Evolutionary conservation across 148 eudicot species (phyloP).

Genomic region (Salicornia ramosissima): DNA sequence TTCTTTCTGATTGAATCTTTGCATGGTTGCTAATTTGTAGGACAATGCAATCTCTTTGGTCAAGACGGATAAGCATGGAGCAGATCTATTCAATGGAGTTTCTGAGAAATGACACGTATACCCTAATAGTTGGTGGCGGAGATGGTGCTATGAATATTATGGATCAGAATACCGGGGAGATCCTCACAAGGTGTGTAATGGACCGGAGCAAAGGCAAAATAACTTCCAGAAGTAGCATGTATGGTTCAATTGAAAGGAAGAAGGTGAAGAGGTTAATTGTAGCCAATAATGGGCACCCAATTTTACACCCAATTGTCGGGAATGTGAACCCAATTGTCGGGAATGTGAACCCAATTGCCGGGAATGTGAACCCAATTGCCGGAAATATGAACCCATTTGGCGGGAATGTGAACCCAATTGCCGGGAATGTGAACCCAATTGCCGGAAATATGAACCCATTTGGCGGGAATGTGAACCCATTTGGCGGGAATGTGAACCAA

Average conservation of each 20-base stretch:
- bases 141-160: conserved; percentile 68
- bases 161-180: conserved; percentile 59
- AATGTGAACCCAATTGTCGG: too few relatives aligned
- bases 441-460: too few relatives aligned
- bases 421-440: too few relatives aligned
- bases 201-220: conserved; percentile 23
- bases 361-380: too few relatives aligned
- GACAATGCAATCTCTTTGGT: conserved; percentile 50
- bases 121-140: conserved; percentile 67
- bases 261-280: conserved; percentile 44
- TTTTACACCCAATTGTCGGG: too few relatives aligned
- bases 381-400: too few relatives aligned
- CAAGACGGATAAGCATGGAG: conserved; percentile 48
- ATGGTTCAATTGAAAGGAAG: conserved; percentile 41
- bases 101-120: conserved; percentile 47
- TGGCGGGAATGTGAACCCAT: too few relatives aligned
- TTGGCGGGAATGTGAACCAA: too few relatives aligned
- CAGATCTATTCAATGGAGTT: conserved; percentile 61
- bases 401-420: too few relatives aligned
- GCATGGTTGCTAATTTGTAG: conserved; percentile 25
- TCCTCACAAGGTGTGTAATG: conserved; percentile 50
- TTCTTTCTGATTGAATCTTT: conserved; percentile 2
- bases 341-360: too few relatives aligned
- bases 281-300: too few relatives aligned
- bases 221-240: conserved; percentile 22